Base-by-base conservation (phyloP, 805 yeast species). In the Wickerhamomyces hampshirensis region DNA sequence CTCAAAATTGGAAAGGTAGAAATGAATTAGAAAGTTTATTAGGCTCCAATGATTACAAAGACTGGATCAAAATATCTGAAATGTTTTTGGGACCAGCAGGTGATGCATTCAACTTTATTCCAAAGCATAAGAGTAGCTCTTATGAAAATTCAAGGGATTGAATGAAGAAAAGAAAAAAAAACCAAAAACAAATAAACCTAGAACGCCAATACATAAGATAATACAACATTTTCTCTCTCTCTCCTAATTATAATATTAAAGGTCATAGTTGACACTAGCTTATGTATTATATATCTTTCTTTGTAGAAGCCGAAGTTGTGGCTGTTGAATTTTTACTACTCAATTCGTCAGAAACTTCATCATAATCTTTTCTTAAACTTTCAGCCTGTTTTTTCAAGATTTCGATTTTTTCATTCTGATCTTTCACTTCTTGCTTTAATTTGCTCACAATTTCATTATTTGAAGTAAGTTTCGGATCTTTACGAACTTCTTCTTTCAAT, bases 21-120 rank as follows among this genome's bases (percentile, higher is more conserved):
- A 78, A 84, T 56, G 98, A 91, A 41, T 61, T 91, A 52, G 99
- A 93, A 62, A 88, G 96, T 0, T 67, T 87, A 51, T 67, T 93
- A 47, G 97, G 89, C 1, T 80, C 93, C 30, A 66, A 77, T 4
- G 94, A 91, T 62, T 86, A 80, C 62, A 74, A 71, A 52, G 98
- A 93, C 61, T 93, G 99, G 98, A 84, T 93, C 58, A 93, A 89
- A 62, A 76, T 93, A 47, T 76, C 95, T 13, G 98, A 93, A 60
- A 77, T 89, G 94, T 91, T 91, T 56, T 71, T 91, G 47, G 99
- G 98, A 15, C 87, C 86, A 39, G 84, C 82, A 1, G 77, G 80
- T 36, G 82, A 76, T 2, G 66, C 63, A 28, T 93, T 93, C 62
- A 75, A 73, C 34, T 93, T 88, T 56, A 72, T 73, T 36, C 98